Evolutionary conservation across 768 basidiomycete species (phyloP), one percentile per base, ranked within the genome.

Genomic region (Pulveroboletus sp.): DNA sequence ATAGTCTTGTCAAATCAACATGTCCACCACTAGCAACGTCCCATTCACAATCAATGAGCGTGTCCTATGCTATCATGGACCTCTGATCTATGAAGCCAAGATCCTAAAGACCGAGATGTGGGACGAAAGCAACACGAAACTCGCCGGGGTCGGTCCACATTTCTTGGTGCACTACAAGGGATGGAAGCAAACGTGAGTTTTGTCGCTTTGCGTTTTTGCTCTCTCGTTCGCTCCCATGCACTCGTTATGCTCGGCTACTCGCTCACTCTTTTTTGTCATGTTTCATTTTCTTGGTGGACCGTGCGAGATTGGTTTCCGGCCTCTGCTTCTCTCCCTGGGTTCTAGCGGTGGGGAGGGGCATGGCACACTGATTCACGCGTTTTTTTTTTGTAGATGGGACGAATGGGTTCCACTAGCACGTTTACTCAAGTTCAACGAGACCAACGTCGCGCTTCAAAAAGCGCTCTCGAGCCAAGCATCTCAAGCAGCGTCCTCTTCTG

Each of bases 141-240:
- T 79, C 6, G 81, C 83, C 6, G 65, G 69, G 9, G 67, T 78
- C 3, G 95, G 94, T 6, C 80, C 82, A 4, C 91, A 95, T 60
- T 97, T 91, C 70, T 85, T 89, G 53, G 94, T 99, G 35, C 96
- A 99, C 68, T 99, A 99, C 77, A 96, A 97, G 69, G 96, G 96
- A 8, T 99, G 96, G 96, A 99, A 97, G 67, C 89, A 92, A 68
- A 94, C 91, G 92, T 94, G 65, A 57, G 81, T 73, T 17, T 18
- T 9, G 24, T 30, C 38, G 12, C 15, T 39, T 15, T 32, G 11
- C 30, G 2, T 41, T 32, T 39, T 31, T 1, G 7, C 17, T 24
- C 17, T 27, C n/a, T 39, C 47, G n/a, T 24, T 39, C 8, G 28
- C 40, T 40, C 39, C 17, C 21, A 21, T 21, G 21, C 21, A 21